Base-by-base conservation (phyloP, 2,329 filamentous ascomycete species). In the Phaeophleospora eucalypticola region DNA sequence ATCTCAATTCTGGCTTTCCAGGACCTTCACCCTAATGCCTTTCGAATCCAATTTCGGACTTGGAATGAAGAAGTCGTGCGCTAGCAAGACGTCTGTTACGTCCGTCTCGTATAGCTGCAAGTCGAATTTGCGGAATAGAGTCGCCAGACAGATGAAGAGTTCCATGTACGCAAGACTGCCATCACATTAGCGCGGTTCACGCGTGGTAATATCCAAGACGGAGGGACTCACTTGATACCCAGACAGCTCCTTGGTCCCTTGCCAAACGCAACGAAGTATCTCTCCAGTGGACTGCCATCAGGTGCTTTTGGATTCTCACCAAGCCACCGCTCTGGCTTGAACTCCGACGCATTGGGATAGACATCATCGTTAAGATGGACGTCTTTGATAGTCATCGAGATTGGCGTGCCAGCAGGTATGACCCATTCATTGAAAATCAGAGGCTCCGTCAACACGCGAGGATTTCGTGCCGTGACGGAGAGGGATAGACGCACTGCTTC, bases 221-320 rank as follows among this genome's bases (percentile, higher is more conserved):
- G n/a, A 29, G 12, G 24, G 12, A 51, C 51, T 43, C 46, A 54
- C 40, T 61, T 48, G 32, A 53, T 50, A 12, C 54, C 54, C 54
- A 68, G 57, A 60, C 66, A 54, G 9, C 45, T 49, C 24, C 67
- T 57, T 12, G 64, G 56, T 3, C 67, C 67, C 8, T 62, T 63
- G 2, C 63, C 64, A 47, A 69, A 70, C 0, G 68, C 54, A 10
- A 71, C 62, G 34, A 70, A 60, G 37, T 66, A 64, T 40, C 58
- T 63, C 16, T 70, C 49, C 36, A 57, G 43, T 3, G 51, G 48
- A 8, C 39, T 46, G 1, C 52, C 49, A 43, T 54, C 51, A 1
- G 46, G 46, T 8, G 45, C 37, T 16, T 56, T 49, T 1, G 58
- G 56, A 1, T 53, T 46, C 24, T 60, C 47, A 2, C 46, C 49